Evolutionary conservation across 495 filamentous ascomycete genomes (phyloP).

Genomic region (Talaromyces adpressus): DNA sequence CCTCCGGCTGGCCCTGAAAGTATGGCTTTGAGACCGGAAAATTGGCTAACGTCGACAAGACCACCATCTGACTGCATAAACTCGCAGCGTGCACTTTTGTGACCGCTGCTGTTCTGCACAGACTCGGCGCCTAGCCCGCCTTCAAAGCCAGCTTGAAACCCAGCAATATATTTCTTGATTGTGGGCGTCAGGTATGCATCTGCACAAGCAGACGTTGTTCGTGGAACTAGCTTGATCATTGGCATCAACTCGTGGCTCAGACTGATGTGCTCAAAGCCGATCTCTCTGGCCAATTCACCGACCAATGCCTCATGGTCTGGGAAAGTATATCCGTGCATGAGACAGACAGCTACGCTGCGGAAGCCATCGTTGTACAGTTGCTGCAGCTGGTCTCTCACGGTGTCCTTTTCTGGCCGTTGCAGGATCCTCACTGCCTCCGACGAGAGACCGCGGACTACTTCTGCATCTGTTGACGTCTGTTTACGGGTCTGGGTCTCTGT

Average conservation of each 20-base stretch:
- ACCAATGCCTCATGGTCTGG: constrained; percentile 38
- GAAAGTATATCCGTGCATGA: constrained; percentile 33
- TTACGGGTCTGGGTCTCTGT: constrained; percentile 10
- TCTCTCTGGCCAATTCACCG: constrained; percentile 27
- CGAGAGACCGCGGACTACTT: constrained; percentile 21
- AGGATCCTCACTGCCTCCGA: constrained; percentile 38
- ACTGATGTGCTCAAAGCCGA: constrained; percentile 40
- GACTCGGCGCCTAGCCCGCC: constrained; percentile 32
- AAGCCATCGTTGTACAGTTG: constrained; percentile 25
- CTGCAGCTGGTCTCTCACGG: constrained; percentile 26
- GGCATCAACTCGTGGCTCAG: constrained; percentile 54
- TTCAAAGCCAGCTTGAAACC: constrained; percentile 60
- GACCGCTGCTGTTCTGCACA: constrained; percentile 42
- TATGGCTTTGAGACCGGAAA: constrained; percentile 40
- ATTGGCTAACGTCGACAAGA: constrained; percentile 30
- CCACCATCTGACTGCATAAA: constrained; percentile 38
- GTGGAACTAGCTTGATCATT: constrained; percentile 60
- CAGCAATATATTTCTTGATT: constrained; percentile 78
- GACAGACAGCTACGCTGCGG: constrained; percentile 27
- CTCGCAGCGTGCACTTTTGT: constrained; percentile 46
- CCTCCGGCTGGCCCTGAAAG: constrained; percentile 46
- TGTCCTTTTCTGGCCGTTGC: constrained; percentile 15
- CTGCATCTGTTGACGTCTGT: constrained; percentile 4
- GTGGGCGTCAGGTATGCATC: constrained; percentile 84
- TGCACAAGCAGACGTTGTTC: constrained; percentile 76